Base-by-base conservation (phyloP, 371 early-diverging fungal species). In the Choanephora cucurbitarum region DNA sequence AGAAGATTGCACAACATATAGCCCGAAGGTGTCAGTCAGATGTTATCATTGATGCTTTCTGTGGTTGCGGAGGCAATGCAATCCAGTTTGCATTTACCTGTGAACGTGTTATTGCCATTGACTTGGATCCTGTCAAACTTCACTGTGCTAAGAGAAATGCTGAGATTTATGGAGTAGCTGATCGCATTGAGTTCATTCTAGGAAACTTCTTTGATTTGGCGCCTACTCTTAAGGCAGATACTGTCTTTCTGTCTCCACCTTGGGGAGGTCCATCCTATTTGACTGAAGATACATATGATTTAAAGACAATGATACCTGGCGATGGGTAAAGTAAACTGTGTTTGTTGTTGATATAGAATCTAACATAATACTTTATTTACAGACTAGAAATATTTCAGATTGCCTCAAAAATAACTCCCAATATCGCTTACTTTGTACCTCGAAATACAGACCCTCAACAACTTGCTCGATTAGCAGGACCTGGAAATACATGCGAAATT, bases 1-100 rank as follows among this genome's bases (percentile, higher is more conserved):
- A 98, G 58, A 68, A 73, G 42, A 89, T 98, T 44, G 96, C 97
- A 3, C 53, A 65, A 13, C 90, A 96, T 64, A 89, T 93, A 18
- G 96, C 97, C 0, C 56, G 77, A 44, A 83, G 95, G 40, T 90
- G 86, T 52, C 68, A 77, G 14, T 74, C 85, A 24, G 77, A 86
- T 55, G 67, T 88, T 22, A 81, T 97, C 13, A 81, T 98, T 47
- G 97, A 97, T 60, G 96, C 92, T 1, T 97, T 94, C 63, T 94
- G 95, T 68, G 98, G 98, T 0, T 93, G 90, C 15, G 98, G 98
- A 19, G 98, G 98, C 3, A 97, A 98, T 67, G 64, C 96, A 8
- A 97, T 98, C 51, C 95, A 97, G 71, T 96, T 97, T 81, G 97
- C 97, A 1, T 64, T 83, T 48, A 84, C 84, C 5, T 94, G 93